Evolutionary conservation across 345 rosid genomes (phyloP).

Genomic region (Eucalyptus victrix): DNA sequence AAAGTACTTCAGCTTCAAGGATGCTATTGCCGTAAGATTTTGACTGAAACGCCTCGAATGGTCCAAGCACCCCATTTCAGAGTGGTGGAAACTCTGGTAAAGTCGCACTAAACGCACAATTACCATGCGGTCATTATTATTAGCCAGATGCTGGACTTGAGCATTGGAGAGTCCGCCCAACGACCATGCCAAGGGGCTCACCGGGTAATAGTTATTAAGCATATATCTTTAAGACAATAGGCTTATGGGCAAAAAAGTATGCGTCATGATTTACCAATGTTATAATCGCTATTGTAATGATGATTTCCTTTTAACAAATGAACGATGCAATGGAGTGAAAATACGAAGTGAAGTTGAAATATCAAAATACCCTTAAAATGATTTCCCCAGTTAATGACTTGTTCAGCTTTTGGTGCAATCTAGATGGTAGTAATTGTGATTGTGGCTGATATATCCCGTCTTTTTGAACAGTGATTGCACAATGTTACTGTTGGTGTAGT

Average conservation of each 20-base stretch:
- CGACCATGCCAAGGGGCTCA: neutral
- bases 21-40: neutral
- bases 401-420: neutral
- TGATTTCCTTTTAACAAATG: neutral
- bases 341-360: neutral
- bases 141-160: neutral
- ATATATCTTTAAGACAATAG: neutral
- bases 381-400: neutral
- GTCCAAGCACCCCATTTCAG: neutral
- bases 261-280: neutral
- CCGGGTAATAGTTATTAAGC: neutral
- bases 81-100: neutral
- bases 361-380: neutral
- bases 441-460: neutral
- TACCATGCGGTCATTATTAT: neutral
- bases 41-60: neutral
- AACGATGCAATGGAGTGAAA: neutral
- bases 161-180: neutral
- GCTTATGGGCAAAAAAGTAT: neutral
- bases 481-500: neutral
- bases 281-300: neutral
- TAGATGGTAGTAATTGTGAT: neutral
- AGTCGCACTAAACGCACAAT: neutral
- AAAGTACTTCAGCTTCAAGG: neutral
- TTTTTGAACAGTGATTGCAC: rapidly evolving